Percentiles rank a stretch among this genome's conserved stretches.
These are phyloP conservation scores for Phaseolus lunatus DNA, from an alignment of 306 rosid genomes.

Conservation along the genomic window DNA sequence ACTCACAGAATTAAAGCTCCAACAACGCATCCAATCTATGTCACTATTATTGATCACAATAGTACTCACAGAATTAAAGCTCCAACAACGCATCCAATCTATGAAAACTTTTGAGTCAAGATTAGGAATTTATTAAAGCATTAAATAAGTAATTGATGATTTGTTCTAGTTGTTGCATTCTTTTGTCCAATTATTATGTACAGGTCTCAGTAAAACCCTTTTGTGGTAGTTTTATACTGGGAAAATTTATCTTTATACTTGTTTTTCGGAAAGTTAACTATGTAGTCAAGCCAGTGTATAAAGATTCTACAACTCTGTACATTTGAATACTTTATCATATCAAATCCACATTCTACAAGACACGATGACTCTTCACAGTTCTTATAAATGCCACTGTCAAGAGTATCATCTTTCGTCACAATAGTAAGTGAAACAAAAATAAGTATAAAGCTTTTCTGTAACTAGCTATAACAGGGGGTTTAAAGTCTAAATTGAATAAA, in stretches of 20 bases:
- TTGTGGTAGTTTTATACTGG: slow-evolving; percentile 3
- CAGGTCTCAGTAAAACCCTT: neutral
- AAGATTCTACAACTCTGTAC: slow-evolving; percentile 22
- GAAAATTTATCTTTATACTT: neutral
- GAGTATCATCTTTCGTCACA: slow-evolving; percentile 58
- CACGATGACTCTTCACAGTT: slow-evolving; percentile 38
- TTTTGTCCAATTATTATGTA: neutral
- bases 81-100: slow-evolving; percentile 49
- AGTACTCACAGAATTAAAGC: slow-evolving; percentile 65
- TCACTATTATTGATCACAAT: slow-evolving; percentile 79
- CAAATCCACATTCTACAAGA: neutral
- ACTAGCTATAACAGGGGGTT: neutral
- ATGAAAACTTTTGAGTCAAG: slow-evolving; percentile 92
- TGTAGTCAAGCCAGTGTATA: neutral
- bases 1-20: slow-evolving; percentile 69
- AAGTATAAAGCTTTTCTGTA: neutral
- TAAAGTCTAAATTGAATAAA: neutral
- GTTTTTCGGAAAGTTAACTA: neutral
- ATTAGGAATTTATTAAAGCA: slow-evolving; percentile 47
- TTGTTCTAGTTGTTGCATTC: slow-evolving; percentile 13
- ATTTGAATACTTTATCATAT: neutral
- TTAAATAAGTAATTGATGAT: slow-evolving; percentile 17
- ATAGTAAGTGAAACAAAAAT: slow-evolving; percentile 52
- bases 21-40: slow-evolving; percentile 49
- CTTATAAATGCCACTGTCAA: slow-evolving; percentile 78